Percentiles rank a stretch among this genome's conserved stretches.
phyloP scores from a whole-genome alignment of 2,329 filamentous ascomycete genomes.

The Pseudogymnoascus sp. region DNA sequence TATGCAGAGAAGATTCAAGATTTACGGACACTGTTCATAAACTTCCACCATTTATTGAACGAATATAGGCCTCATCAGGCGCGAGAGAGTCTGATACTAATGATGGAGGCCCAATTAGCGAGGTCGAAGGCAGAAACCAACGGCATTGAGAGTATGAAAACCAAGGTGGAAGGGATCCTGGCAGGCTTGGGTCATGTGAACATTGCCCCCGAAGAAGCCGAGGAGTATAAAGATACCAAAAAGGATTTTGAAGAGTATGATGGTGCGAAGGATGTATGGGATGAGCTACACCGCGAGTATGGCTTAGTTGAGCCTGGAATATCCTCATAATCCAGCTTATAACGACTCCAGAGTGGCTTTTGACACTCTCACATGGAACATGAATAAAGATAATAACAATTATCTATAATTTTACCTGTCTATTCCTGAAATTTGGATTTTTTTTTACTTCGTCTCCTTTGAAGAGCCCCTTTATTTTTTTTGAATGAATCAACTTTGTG shows the following conservation, averaged over 20 bases:
- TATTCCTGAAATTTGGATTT: not conserved
- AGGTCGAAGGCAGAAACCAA: slow-evolving; percentile 64
- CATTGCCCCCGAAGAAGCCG: not conserved
- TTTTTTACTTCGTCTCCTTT: not conserved
- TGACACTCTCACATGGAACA: not conserved
- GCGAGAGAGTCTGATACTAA: slow-evolving; percentile 72
- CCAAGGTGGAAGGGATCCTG: slow-evolving; percentile 65
- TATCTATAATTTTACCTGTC: not conserved
- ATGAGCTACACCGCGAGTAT: not conserved
- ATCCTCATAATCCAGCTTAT: not conserved
- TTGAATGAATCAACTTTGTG: not conserved
- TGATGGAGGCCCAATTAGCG: slow-evolving; percentile 81
- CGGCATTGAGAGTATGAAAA: slow-evolving; percentile 55
- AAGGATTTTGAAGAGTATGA: not conserved
- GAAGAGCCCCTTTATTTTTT: not conserved
- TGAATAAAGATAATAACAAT: not conserved
- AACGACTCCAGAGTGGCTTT: not conserved
- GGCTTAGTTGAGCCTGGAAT: not conserved
- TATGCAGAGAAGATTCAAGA: slow-evolving; percentile 67
- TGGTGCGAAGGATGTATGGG: not conserved
- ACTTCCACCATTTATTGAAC: slow-evolving; percentile 89
- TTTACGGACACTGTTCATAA: slow-evolving; percentile 74
- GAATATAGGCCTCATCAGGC: slow-evolving; percentile 92
- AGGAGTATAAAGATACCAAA: not conserved
- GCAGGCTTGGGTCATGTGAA: not conserved